Conservation (phyloP, 495 filamentous ascomycete genomes). For the Halenospora varia region DNA sequence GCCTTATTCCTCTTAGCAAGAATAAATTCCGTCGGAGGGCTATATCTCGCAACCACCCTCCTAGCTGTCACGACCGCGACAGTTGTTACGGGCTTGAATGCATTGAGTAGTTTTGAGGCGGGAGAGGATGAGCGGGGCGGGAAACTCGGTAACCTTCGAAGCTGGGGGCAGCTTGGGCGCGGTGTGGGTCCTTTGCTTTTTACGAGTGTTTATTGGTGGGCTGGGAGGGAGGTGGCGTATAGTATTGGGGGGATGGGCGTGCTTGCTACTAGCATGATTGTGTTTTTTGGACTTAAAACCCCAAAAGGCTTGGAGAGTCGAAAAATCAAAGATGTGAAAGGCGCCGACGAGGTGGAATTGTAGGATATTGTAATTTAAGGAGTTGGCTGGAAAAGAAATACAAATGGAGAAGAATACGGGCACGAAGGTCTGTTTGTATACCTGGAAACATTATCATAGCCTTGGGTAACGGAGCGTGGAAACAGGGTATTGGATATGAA, state of each 20-base stretch:
- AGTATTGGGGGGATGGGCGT: slow-evolving; percentile 75
- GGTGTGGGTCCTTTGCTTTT: slow-evolving; percentile 85
- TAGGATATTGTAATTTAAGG: too few relatives aligned
- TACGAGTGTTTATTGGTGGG: slow-evolving; percentile 99
- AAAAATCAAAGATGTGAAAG: slow-evolving; percentile 21
- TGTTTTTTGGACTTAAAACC: slow-evolving; percentile 61
- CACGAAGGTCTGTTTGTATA: too few relatives aligned
- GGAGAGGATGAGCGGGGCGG: slow-evolving; percentile 73
- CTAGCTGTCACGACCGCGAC: slow-evolving; percentile 87
- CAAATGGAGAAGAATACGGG: too few relatives aligned
- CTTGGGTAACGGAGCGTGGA: too few relatives aligned
- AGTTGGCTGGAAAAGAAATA: too few relatives aligned
- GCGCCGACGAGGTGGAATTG: not conserved
- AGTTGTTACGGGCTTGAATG: slow-evolving; percentile 91
- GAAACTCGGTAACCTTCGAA: slow-evolving; percentile 80
- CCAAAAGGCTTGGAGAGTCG: slow-evolving; percentile 27
- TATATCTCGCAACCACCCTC: slow-evolving; percentile 78
- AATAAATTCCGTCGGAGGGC: slow-evolving; percentile 54
- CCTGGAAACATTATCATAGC: too few relatives aligned
- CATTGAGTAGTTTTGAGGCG: slow-evolving; percentile 85
- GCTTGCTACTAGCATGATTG: slow-evolving; percentile 63
- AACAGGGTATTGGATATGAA: too few relatives aligned
- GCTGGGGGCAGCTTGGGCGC: slow-evolving; percentile 79
- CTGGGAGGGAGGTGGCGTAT: slow-evolving; percentile 83
- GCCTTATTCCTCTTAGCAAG: slow-evolving; percentile 80